phyloP scores from a whole-genome alignment of 208 protist species.

The Trypanosoma mega region DNA sequence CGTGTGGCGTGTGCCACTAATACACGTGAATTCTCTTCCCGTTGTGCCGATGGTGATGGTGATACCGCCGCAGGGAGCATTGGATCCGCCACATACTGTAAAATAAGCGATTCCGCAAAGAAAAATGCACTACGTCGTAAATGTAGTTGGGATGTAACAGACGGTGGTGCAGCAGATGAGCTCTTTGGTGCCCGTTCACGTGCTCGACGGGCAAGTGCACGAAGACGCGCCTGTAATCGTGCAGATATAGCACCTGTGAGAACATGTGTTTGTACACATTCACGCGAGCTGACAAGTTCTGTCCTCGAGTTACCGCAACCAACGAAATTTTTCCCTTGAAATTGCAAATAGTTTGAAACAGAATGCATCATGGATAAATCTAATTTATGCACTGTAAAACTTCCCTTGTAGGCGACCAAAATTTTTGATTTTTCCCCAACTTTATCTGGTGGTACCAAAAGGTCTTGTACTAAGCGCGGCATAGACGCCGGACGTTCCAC shows the following conservation, averaged over 20 bases:
- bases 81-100: constrained; percentile 77
- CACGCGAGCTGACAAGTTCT: constrained; percentile 65
- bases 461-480: not conserved
- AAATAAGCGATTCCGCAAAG: constrained; percentile 56
- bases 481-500: not conserved
- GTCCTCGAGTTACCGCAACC: constrained; percentile 61
- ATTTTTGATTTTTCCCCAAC: not conserved
- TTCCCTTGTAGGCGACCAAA: constrained; percentile 46
- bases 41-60: not conserved
- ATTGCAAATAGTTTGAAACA: constrained; percentile 60
- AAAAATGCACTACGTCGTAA: constrained; percentile 66
- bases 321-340: constrained; percentile 51
- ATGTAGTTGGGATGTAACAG: constrained; percentile 66
- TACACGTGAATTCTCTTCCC: not conserved
- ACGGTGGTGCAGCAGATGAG: constrained; percentile 57
- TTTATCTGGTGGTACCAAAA: not conserved
- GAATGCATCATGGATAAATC: constrained; percentile 65
- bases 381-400: constrained; percentile 64
- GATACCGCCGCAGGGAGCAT: constrained; percentile 37
- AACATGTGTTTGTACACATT: constrained; percentile 81
- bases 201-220: constrained; percentile 45
- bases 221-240: constrained; percentile 40
- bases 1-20: constrained; percentile 17
- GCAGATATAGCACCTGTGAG: constrained; percentile 74
- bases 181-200: constrained; percentile 52